Percentiles rank a stretch among this genome's conserved stretches.
phyloP scores from a whole-genome alignment of 192 early-diverging fungal species.

The Umbelopsis isabellina region DNA sequence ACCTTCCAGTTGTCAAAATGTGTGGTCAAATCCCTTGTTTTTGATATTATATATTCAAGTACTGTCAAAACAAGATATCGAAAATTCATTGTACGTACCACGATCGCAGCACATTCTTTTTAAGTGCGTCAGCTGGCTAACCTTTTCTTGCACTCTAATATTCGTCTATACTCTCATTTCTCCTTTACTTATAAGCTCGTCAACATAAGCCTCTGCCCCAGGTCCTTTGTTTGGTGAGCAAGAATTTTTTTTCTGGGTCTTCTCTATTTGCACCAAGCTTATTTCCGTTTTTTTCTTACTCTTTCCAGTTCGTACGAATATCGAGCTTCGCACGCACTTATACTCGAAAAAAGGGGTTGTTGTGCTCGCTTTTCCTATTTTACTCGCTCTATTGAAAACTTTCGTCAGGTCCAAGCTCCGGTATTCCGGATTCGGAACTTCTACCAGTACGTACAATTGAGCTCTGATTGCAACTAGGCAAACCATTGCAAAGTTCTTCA shows the following conservation, averaged over 20 bases:
- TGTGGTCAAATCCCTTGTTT: no score
- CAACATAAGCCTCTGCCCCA: constrained; percentile 23
- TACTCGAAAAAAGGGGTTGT: no score
- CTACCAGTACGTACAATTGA: background rate
- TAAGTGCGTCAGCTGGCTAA: no score
- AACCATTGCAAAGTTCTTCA: no score
- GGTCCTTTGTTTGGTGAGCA: constrained; percentile 6
- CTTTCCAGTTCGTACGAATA: background rate
- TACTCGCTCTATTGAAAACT: background rate
- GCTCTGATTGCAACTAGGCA: no score
- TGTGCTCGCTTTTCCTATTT: background rate
- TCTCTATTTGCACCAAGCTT: background rate
- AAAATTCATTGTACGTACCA: no score
- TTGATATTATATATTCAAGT: no score
- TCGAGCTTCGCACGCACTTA: background rate
- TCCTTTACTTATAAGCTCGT: constrained; percentile 5
- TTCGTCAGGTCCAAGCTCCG: constrained; percentile 16
- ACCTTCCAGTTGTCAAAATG: no score
- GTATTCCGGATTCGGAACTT: constrained; percentile 20
- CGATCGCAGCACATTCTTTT: no score
- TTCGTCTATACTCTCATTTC: background rate
- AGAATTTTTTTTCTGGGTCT: constrained; percentile 20
- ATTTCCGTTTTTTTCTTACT: constrained; percentile 5
- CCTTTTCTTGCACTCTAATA: no score
- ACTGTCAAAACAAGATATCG: no score